A percentile compares a stretch with the other conserved stretches of the same genome.
Evolutionary conservation across 805 yeast species (phyloP).

Genomic region (Lachancea quebecensis): DNA sequence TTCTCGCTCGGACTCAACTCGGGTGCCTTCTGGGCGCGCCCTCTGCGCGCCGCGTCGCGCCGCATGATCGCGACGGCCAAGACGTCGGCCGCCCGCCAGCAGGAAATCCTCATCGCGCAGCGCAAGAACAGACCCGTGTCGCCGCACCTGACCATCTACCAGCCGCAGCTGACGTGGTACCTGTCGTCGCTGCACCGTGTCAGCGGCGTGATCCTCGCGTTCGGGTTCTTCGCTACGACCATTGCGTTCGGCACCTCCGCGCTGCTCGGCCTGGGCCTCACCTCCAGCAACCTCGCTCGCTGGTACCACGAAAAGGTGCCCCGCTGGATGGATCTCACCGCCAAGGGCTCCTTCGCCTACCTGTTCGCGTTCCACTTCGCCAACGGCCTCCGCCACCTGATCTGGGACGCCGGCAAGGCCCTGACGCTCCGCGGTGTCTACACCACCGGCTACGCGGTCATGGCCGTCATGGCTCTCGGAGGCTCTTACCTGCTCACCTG

Average conservation of each 20-base stretch:
- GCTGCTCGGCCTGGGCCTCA: constrained; percentile 45
- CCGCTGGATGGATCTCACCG: constrained; percentile 47
- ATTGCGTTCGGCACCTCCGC: constrained; percentile 67
- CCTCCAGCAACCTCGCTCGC: constrained; percentile 30
- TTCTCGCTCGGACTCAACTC: constrained; percentile 14
- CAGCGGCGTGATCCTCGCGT: constrained; percentile 78
- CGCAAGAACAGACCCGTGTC: constrained; percentile 84
- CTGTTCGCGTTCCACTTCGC: constrained; percentile 83
- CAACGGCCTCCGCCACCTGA: constrained; percentile 87
- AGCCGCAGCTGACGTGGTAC: constrained; percentile 83
- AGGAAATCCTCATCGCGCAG: constrained; percentile 67
- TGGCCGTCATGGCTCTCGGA: constrained; percentile 51
- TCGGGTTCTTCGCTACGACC: constrained; percentile 71
- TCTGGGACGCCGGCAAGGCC: constrained; percentile 87
- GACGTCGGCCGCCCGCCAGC: constrained; percentile 57
- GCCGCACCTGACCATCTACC: constrained; percentile 84
- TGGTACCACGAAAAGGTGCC: constrained; percentile 56
- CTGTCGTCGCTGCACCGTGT: constrained; percentile 81
- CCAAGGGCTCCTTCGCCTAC: constrained; percentile 66
- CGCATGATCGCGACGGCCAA: constrained; percentile 33
- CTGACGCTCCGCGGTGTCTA: constrained; percentile 81
- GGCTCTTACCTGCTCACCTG: constrained; percentile 49
- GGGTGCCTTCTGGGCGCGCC: constrained; percentile 3
- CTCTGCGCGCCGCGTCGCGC: constrained; percentile 2
- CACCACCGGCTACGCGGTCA: constrained; percentile 81